A percentile compares a stretch with the other conserved stretches of the same genome.
Conservation (phyloP, 345 rosid species). For the Isatis tinctoria region DNA sequence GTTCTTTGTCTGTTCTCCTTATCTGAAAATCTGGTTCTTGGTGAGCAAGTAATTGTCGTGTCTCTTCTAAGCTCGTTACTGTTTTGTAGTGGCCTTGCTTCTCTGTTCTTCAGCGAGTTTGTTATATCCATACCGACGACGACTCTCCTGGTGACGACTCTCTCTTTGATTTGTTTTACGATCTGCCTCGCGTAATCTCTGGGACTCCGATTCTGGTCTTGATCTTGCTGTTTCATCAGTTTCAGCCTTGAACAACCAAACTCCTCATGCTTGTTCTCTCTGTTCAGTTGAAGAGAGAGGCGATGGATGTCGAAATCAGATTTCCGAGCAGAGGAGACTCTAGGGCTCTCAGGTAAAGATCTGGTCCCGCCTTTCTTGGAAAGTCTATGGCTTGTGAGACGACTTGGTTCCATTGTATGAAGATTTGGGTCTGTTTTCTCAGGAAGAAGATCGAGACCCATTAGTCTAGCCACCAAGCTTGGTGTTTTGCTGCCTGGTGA, state of each 20-base stretch:
- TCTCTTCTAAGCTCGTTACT: constrained; percentile 25
- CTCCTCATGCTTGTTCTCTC: constrained; percentile 36
- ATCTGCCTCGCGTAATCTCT: constrained; percentile 60
- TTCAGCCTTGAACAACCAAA: constrained; percentile 30
- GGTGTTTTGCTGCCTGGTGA: constrained; percentile 84
- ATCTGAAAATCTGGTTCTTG: constrained; percentile 51
- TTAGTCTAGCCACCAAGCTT: constrained; percentile 75
- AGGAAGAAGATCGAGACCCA: constrained; percentile 94
- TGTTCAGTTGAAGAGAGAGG: constrained; percentile 76
- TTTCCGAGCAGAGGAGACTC: constrained; percentile 63
- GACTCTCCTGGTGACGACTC: constrained; percentile 44
- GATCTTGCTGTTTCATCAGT: constrained; percentile 33
- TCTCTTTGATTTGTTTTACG: constrained; percentile 70
- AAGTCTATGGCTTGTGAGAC: constrained; percentile 18
- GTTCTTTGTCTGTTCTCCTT: constrained; percentile 34
- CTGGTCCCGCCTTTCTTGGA: constrained; percentile 39
- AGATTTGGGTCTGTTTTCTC: constrained; percentile 30
- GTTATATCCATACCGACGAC: constrained; percentile 78
- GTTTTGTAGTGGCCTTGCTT: not conserved
- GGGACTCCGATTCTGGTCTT: constrained; percentile 52
- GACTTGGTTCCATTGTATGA: constrained; percentile 27
- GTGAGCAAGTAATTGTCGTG: constrained; percentile 45
- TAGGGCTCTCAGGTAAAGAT: constrained; percentile 79
- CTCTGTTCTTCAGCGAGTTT: constrained; percentile 49
- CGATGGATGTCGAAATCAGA: constrained; percentile 62